Base-by-base conservation (phyloP, 2,329 filamentous ascomycete genomes). In the Ceratocystiopsis minuta region DNA sequence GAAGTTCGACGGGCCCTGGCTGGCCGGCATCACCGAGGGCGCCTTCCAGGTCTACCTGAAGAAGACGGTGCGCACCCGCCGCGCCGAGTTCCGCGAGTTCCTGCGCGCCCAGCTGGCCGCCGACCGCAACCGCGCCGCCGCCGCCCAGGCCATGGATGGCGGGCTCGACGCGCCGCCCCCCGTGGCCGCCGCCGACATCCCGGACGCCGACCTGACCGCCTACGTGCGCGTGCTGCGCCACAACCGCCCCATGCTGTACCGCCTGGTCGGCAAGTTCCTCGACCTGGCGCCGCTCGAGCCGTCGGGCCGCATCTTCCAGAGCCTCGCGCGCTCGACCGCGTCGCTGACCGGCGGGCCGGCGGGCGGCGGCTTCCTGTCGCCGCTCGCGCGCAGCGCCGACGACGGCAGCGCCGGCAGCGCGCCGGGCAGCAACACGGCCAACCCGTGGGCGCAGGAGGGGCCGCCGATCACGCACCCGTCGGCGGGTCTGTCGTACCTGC, bases 1-100 rank as follows among this genome's bases (percentile, higher is more conserved):
- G 77, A 79, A 75, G 54, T 80, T 78, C 48, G 59, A 60, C 20
- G 77, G 77, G 0, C 77, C 77, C 3, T 80, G 75, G 75, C 62
- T 80, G 32, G 74, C 73, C 32, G 70, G 70, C 36, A 66, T 78
- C 62, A 67, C 64, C 5, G 65, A 75, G 46, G 74, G 74, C 16
- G 64, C 73, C 14, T 79, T 81, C 52, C 58, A 66, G 20, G 53
- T 56, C 24, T 80, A 72, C 51, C 45, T 80, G 13, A 54, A 61
- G 40, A 72, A 64, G 50, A 58, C 61, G 17, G 70, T 80, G 35
- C 64, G 67, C 39, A 63, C 60, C 14, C 66, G 60, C 46, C 71
- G 72, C 43, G 41, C 57, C 7, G 63, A 71, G 46, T 80, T 80
- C 55, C 65, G 65, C 38, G 48, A 59, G 17, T 70, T 71, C 44